phyloP scores from a whole-genome alignment of 495 filamentous ascomycete species.

The Tuber brumale region DNA sequence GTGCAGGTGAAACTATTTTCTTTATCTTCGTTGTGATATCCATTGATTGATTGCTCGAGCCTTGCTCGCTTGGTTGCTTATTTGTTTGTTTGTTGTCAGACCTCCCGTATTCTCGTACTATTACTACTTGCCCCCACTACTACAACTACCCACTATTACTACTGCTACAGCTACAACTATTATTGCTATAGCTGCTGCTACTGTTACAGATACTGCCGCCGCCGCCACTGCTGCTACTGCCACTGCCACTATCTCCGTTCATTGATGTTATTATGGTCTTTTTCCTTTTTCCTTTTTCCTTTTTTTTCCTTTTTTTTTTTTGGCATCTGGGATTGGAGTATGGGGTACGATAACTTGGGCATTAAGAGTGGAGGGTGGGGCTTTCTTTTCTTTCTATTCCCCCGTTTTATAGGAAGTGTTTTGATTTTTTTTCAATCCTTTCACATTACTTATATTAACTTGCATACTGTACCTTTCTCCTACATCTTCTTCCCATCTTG shows the following conservation, averaged over 20 bases:
- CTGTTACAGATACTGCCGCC: not conserved
- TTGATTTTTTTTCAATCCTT: not conserved
- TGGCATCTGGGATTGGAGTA: constrained; percentile 42
- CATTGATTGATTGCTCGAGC: constrained; percentile 5
- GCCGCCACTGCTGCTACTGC: not conserved
- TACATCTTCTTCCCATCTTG: not conserved
- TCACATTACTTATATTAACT: not conserved
- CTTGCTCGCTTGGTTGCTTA: constrained; percentile 10
- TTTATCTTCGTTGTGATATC: constrained; percentile 11
- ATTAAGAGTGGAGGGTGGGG: constrained; percentile 15
- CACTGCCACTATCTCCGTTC: not conserved
- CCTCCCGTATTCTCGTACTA: not conserved
- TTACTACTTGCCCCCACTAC: not conserved
- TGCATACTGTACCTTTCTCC: not conserved
- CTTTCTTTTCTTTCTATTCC: not conserved
- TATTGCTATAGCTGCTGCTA: too few species aligned
- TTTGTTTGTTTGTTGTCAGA: constrained; percentile 5
- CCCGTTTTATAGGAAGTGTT: not conserved
- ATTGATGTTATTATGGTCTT: constrained; percentile 14
- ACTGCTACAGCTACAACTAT: too few species aligned
- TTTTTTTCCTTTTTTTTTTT: constrained; percentile 29
- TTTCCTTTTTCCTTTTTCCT: constrained; percentile 22
- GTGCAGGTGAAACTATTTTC: constrained; percentile 25
- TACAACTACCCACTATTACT: too few species aligned
- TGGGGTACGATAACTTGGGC: constrained; percentile 42